Base-by-base conservation (phyloP, 2,329 filamentous ascomycete species). In the Beauveria asiatica region DNA sequence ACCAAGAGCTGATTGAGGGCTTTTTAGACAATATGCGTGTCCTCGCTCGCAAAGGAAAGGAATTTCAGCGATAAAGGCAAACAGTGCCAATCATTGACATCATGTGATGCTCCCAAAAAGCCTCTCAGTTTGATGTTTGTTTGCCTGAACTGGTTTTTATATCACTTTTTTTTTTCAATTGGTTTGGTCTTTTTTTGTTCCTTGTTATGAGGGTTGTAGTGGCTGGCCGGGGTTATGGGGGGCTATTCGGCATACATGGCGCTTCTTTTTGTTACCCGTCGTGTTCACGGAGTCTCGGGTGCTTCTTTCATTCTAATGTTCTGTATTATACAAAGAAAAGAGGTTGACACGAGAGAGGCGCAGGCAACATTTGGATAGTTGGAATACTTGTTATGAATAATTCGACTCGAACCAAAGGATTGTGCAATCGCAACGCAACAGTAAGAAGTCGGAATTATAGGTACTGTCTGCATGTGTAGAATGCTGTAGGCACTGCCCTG, bases 11-110 rank as follows among this genome's bases (percentile, higher is more conserved):
- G 16, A 82, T 94, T 3, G 85, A 88, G 63, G 88, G 87, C 1
- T 83, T 94, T 63, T 74, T 93, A 60, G 87, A 92, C 70, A 93
- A 94, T 65, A 77, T 89, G 41, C 79, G 84, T 19, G 76, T 85
- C 30, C 73, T 90, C 39, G 79, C 82, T 0, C 73, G 77, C 50
- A 76, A 76, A 60, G 73, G 72, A 39, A 67, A 67, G 27, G 75
- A 76, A 1, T 69, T 74, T 5, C 57, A 49, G 41, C 42, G 58
- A 23, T 41, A 49, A 53, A 27, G 21, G 6, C 17, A 30, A 33
- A 58, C 56, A 48, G 54, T 49, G 27, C 42, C 54, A 37, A 19
- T 10, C 4, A n/a, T 13, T 27, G 23, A 51, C 11, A 37, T 46
- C 23, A 16, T 17, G 9, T 13, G 10, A 33, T 39, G 44, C 51